Base-by-base conservation (phyloP, 371 early-diverging fungal genomes). In the Rhizopus stolonifer region DNA sequence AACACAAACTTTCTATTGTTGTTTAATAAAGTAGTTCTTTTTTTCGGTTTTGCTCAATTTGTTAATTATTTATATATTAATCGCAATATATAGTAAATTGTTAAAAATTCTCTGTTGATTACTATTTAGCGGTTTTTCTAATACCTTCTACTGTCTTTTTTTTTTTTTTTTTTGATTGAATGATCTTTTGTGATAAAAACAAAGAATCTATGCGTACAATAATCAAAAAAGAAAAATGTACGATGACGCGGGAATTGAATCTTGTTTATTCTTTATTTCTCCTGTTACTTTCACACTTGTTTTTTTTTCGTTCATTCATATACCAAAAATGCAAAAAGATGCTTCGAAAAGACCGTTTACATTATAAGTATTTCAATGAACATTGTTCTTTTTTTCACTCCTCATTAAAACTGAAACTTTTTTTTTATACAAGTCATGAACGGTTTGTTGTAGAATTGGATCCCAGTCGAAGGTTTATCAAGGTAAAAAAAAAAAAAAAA, bases 401-500 rank as follows among this genome's bases (percentile, higher is more conserved):
- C n/a, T 15, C 13, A 8, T 52, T 21, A 13, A n/a, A 48, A 26
- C 7, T 38, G 17, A n/a, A 21, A 51, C 46, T 52, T 47, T 51
- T 48, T 21, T 26, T 56, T 61, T 61, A 45, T 64, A 78, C 78
- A 50, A 72, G 67, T 65, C 78, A 78, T 70, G 78, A 78, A 67
- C 72, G 74, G 21, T 78, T 78, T 58, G 72, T 74, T n/a, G 65
- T 78, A 38, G 78, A 78, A 51, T 58, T 78, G 29, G 70, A 72
- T 61, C 72, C 70, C 43, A 67, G 64, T 46, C 61, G 69, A 42
- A 64, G 71, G 18, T 61, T 62, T 32, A 47, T 81, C 19, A 65
- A 77, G 49, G 36, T 36, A 78, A 77, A 67, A 36, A 36, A n/a
- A n/a, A n/a, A n/a, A n/a, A n/a, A n/a, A n/a, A n/a, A n/a, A n/a